These are phyloP conservation scores for Penicillium angulare DNA, from an alignment of 495 filamentous ascomycete species.

Conservation along the genomic window DNA sequence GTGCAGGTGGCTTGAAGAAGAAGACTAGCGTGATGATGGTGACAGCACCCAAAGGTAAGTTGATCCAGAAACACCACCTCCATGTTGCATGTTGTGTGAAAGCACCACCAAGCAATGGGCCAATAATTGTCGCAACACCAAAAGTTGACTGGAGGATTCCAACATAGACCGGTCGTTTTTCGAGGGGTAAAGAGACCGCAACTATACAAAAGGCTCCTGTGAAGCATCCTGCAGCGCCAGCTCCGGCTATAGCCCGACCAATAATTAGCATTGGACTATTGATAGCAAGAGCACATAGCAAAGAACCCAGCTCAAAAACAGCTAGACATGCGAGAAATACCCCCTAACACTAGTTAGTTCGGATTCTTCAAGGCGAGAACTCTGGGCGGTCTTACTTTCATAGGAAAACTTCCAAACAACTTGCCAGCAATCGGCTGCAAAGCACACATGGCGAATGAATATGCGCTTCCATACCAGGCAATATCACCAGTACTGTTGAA, in stretches of 20 bases:
- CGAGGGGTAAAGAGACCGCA: neutral
- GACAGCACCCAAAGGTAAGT: conserved; percentile 55
- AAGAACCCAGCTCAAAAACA: conserved; percentile 9
- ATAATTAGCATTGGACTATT: conserved; percentile 8
- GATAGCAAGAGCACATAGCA: conserved; percentile 6
- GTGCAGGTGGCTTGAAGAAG: conserved; percentile 36
- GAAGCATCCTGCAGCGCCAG: conserved; percentile 3
- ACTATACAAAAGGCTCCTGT: conserved; percentile 10
- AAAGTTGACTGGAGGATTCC: conserved; percentile 11
- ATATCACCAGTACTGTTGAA: conserved; percentile 11
- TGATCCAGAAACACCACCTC: conserved; percentile 79
- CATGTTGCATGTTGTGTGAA: conserved; percentile 53
- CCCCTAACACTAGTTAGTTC: neutral
- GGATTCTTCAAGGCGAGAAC: neutral
- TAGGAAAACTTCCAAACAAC: conserved; percentile 1
- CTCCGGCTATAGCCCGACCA: conserved; percentile 8
- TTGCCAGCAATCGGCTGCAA: conserved; percentile 9
- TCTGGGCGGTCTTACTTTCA: conserved; percentile 1
- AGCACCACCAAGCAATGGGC: conserved; percentile 50
- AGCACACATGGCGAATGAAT: conserved; percentile 9
- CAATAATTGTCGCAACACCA: conserved; percentile 32
- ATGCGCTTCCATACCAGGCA: conserved; percentile 14
- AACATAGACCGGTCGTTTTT: conserved; percentile 1
- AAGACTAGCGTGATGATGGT: conserved; percentile 48
- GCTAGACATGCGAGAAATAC: conserved; percentile 1